Base-by-base conservation (phyloP, 23 red algal species). In the Gracilaria domingensis region DNA sequence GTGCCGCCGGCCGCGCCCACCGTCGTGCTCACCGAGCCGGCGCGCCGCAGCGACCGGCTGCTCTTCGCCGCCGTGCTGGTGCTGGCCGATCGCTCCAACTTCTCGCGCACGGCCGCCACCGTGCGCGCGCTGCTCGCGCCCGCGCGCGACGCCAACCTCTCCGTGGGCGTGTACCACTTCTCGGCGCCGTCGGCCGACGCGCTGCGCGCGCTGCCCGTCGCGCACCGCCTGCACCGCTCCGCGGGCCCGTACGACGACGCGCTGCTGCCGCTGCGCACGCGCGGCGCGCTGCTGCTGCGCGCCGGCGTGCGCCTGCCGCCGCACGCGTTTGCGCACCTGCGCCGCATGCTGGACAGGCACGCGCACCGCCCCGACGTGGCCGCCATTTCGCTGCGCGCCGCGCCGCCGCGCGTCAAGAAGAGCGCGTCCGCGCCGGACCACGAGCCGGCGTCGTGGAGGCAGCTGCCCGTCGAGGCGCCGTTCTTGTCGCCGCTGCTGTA, bases 341-440 rank as follows among this genome's bases (percentile, higher is more conserved):
- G n/a, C 16, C 69, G n/a, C 35, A 20, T 47, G 37, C 18, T 75
- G 36, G 14, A 45, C 1, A 35, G n/a, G 8, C 61, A 89, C 32
- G 48, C 1, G 12, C 36, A 78, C 13, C 69, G 86, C 34, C 13
- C 71, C 11, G 86, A 89, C 61, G 5, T 89, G 9, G 86, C 86
- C 26, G 86, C 25, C 38, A 75, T 89, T 26, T 64, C 69, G 35
- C 40, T 89, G 72, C 24, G 56, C 42, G 51, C 62, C 53, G 23
- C 3, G 36, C 24, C n/a, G 35, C 69, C 69, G 35, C 58, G 65
- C 16, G 11, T 25, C 8, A 70, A 67, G 62, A 0, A 21, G 4
- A 26, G 34, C 30, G 23, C 54, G 9, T 16, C 40, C 53, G 34
- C 12, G 8, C 70, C 66, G 9, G 86, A 89, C 45, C 72, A 89